These are phyloP conservation scores for Mycena rebaudengoi DNA, from an alignment of 768 basidiomycete genomes.

Conservation along the genomic window DNA sequence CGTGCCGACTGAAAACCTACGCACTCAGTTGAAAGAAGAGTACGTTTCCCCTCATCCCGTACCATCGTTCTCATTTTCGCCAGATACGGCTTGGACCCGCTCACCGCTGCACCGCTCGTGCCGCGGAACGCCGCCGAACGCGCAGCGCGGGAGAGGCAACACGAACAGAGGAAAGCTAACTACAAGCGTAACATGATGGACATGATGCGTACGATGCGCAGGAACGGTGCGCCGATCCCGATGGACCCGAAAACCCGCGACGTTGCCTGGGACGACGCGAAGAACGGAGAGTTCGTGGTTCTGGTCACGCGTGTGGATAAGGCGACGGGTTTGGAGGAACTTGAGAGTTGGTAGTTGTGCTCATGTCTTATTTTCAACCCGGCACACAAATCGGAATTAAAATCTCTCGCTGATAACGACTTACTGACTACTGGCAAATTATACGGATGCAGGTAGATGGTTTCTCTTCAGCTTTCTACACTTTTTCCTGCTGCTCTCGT, in stretches of 20 bases:
- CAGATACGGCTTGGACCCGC: constrained; percentile 13
- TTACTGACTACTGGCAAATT: no score
- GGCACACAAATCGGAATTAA: no score
- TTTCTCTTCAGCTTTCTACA: no score
- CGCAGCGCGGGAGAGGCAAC: background rate
- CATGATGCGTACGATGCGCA: constrained; percentile 7
- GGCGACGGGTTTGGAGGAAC: constrained; percentile 8
- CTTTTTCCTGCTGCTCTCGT: no score
- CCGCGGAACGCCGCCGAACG: constrained; percentile 1
- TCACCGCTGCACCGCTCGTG: background rate
- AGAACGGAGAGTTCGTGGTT: constrained; percentile 3
- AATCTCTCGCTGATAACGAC: no score
- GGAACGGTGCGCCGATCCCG: background rate
- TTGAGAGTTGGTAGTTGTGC: constrained; percentile 11
- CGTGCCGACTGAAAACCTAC: constrained; percentile 5
- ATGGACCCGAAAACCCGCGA: background rate
- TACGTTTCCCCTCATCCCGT: background rate
- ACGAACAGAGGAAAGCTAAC: background rate
- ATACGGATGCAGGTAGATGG: no score
- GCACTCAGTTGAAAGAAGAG: background rate
- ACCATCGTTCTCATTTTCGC: background rate
- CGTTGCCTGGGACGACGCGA: constrained; percentile 8
- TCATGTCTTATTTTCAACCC: no score
- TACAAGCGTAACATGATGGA: background rate
- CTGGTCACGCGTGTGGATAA: constrained; percentile 12